These are phyloP conservation scores for Penicillium ucsense DNA, from an alignment of 495 filamentous ascomycete genomes.

Conservation along the genomic window DNA sequence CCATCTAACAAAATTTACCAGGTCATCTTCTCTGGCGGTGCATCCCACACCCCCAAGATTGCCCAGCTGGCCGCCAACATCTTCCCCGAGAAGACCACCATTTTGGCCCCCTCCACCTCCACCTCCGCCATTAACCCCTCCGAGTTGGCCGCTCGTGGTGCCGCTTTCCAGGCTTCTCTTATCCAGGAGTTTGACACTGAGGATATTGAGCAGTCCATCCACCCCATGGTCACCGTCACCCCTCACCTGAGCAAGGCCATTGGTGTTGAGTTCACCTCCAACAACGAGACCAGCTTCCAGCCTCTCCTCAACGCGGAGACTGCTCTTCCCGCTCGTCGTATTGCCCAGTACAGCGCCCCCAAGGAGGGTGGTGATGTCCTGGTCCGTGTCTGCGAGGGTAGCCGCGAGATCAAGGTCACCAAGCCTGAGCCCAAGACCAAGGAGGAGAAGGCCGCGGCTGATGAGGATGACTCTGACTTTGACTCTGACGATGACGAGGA, in stretches of 20 bases:
- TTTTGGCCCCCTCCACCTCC: slow-evolving; percentile 74
- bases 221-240: slow-evolving; percentile 89
- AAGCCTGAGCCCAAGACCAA: slow-evolving; percentile 71
- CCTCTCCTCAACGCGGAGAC: slow-evolving; percentile 76
- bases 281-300: slow-evolving; percentile 55
- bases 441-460: slow-evolving; percentile 44
- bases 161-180: slow-evolving; percentile 88
- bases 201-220: slow-evolving; percentile 91
- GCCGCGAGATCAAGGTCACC: slow-evolving; percentile 79
- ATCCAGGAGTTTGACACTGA: slow-evolving; percentile 86
- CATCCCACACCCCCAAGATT: slow-evolving; percentile 88
- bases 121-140: slow-evolving; percentile 81
- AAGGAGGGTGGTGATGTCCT: slow-evolving; percentile 77
- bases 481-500: slow-evolving; percentile 62
- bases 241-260: slow-evolving; percentile 83
- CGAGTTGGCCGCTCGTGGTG: slow-evolving; percentile 79
- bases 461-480: slow-evolving; percentile 57
- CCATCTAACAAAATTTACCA: neutral
- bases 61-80: slow-evolving; percentile 61
- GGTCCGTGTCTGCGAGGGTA: slow-evolving; percentile 77
- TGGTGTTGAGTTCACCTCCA: slow-evolving; percentile 68
- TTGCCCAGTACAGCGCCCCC: slow-evolving; percentile 62
- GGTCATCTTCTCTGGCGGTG: slow-evolving; percentile 86
- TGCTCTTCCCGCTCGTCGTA: slow-evolving; percentile 77
- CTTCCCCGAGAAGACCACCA: slow-evolving; percentile 70